These are phyloP conservation scores for Russula earlei DNA, from an alignment of 768 basidiomycete species.

Conservation along the genomic window DNA sequence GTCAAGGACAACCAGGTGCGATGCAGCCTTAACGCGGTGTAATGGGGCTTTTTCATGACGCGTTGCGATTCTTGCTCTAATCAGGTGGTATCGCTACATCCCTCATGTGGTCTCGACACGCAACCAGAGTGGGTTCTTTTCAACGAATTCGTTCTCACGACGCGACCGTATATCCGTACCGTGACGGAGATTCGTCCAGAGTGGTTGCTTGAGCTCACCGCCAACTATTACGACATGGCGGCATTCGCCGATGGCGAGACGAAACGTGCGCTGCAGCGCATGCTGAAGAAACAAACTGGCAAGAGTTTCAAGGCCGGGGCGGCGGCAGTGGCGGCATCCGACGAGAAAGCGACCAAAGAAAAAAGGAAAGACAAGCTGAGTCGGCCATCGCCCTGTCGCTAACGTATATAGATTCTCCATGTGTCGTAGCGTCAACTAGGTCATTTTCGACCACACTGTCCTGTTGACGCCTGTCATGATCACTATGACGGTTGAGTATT, in stretches of 20 bases:
- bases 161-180: constrained; percentile 80
- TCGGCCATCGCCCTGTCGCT: neutral
- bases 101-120: constrained; percentile 78
- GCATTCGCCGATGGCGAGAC: constrained; percentile 62
- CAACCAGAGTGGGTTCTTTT: constrained; percentile 90
- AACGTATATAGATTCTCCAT: neutral
- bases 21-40: neutral
- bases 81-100: constrained; percentile 68
- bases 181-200: constrained; percentile 81
- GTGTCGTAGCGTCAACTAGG: neutral
- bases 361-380: constrained; percentile 1
- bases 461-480: no score
- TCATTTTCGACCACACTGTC: no score
- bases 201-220: constrained; percentile 65
- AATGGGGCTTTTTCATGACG: no score
- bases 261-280: constrained; percentile 39
- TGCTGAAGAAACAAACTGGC: constrained; percentile 4
- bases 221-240: constrained; percentile 58
- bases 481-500: no score
- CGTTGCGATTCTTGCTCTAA: neutral
- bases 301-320: neutral
- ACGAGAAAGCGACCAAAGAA: neutral
- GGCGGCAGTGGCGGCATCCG: neutral
- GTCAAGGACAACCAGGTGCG: constrained; percentile 90
- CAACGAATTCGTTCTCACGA: constrained; percentile 93